Conservation (phyloP, 2,329 filamentous ascomycete species). For the Biscogniauxia mediterranea region DNA sequence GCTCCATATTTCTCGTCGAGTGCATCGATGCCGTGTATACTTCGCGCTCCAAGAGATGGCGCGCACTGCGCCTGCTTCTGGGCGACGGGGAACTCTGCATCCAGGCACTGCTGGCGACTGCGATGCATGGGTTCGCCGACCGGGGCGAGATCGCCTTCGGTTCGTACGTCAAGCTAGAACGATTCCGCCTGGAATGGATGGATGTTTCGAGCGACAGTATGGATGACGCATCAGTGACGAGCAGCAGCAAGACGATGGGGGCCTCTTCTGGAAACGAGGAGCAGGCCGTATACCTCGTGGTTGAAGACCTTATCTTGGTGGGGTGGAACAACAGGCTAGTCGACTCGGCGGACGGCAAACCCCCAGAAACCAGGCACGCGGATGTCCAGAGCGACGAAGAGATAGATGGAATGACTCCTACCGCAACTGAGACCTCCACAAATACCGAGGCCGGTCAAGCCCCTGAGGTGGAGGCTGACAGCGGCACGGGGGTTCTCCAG, state of each 20-base stretch:
- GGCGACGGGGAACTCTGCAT: slow-evolving; percentile 54
- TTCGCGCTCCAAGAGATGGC: slow-evolving; percentile 38
- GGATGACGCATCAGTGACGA: slow-evolving; percentile 3
- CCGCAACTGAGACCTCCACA: not conserved
- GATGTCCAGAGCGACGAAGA: not conserved
- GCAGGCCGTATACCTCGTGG: slow-evolving; percentile 44
- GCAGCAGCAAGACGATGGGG: slow-evolving; percentile 8
- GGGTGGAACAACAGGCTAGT: slow-evolving; percentile 48
- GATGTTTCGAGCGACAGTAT: slow-evolving; percentile 5
- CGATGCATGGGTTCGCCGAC: slow-evolving; percentile 49
- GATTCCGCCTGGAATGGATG: slow-evolving; percentile 37
- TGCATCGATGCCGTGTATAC: slow-evolving; percentile 39
- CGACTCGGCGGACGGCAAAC: slow-evolving; percentile 19
- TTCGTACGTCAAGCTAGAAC: slow-evolving; percentile 47
- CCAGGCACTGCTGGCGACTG: slow-evolving; percentile 48
- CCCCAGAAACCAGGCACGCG: slow-evolving; percentile 2
- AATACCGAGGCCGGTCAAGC: not conserved
- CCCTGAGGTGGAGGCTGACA: not conserved
- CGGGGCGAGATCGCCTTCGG: slow-evolving; percentile 45
- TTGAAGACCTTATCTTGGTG: slow-evolving; percentile 44
- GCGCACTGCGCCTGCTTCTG: slow-evolving; percentile 47
- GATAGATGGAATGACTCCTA: not conserved
- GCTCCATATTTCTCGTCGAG: slow-evolving; percentile 51
- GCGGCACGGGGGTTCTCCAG: slow-evolving; percentile 3
- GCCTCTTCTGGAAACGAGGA: slow-evolving; percentile 1